Evolutionary conservation across 1,139 yeast genomes (phyloP), one percentile per base, ranked within the genome.

Genomic region (Ogataea hybrid): DNA sequence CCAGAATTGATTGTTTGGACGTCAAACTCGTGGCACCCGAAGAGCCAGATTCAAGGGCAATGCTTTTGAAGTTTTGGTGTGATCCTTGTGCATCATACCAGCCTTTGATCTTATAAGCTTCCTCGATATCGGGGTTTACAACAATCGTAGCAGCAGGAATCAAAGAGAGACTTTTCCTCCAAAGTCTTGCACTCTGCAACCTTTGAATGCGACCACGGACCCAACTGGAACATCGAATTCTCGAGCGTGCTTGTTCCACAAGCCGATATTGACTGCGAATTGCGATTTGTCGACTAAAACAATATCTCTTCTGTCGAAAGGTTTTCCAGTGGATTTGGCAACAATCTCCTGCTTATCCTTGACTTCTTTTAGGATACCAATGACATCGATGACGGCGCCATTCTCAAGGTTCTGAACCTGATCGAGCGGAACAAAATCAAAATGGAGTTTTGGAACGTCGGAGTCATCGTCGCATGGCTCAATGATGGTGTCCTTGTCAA

Each of bases 241-340:
- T 20, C 79, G 63, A 2, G 99, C 98, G 37, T 79, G 73, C 52
- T 83, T 81, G 56, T 90, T 92, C 98, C 98, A 94, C 50, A 94
- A 70, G 1, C 97, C 96, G 42, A 89, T 78, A 21, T 79, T 75
- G 35, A 90, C 78, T 6, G 89, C 82, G 52, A 75, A 79, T 36
- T 84, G 84, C 7, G 95, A 72, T 53, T 86, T 87, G 63, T 94
- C 99, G 21, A 89, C 97, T 51, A 94, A 70, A 4, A 78, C 72
- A 35, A 94, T 71, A 58, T 90, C 96, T 64, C 98, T 84, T 68
- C 96, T 86, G 58, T 88, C 92, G 60, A 83, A 90, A 3, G 92
- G 87, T 59, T 87, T 85, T 40, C 96, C 96, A 5, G 90, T 79
- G 7, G 94, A 80, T 63, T 84, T 88, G n/a, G 98, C 87, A n/a